These are phyloP conservation scores for Talaromyces marneffei DNA, from an alignment of 2,329 filamentous ascomycete species.

Conservation along the genomic window DNA sequence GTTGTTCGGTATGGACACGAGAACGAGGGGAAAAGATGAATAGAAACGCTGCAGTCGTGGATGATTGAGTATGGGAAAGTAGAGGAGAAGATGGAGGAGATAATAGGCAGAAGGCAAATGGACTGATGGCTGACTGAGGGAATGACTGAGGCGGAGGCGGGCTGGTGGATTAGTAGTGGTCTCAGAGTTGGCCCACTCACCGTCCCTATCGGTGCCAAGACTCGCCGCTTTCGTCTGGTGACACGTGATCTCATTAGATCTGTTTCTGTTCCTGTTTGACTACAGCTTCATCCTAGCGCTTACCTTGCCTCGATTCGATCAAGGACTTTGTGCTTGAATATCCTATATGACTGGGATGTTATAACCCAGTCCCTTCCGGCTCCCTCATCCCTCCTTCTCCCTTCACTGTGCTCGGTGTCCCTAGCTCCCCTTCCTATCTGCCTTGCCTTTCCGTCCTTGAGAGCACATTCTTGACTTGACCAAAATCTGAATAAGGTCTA, in stretches of 20 bases:
- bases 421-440: not conserved
- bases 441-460: not conserved
- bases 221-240: conserved; percentile 5
- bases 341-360: not conserved
- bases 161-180: not conserved
- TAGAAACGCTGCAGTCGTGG: not conserved
- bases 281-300: not conserved
- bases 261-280: not conserved
- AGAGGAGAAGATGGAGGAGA: not conserved
- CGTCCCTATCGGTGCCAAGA: not conserved
- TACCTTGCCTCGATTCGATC: not conserved
- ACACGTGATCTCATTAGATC: not conserved
- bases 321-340: not conserved
- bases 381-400: not conserved
- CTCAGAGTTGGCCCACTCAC: not conserved
- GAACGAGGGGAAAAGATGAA: not conserved
- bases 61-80: not conserved
- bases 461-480: not conserved
- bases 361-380: not conserved
- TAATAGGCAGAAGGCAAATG: conserved; percentile 5
- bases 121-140: not conserved
- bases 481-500: too few species aligned
- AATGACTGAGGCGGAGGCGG: not conserved
- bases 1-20: not conserved
- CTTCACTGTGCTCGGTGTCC: not conserved